Percentiles rank a stretch among this genome's conserved stretches.
Evolutionary conservation across 2,329 filamentous ascomycete species (phyloP).

Genomic region (Trichoderma brevicompactum): DNA sequence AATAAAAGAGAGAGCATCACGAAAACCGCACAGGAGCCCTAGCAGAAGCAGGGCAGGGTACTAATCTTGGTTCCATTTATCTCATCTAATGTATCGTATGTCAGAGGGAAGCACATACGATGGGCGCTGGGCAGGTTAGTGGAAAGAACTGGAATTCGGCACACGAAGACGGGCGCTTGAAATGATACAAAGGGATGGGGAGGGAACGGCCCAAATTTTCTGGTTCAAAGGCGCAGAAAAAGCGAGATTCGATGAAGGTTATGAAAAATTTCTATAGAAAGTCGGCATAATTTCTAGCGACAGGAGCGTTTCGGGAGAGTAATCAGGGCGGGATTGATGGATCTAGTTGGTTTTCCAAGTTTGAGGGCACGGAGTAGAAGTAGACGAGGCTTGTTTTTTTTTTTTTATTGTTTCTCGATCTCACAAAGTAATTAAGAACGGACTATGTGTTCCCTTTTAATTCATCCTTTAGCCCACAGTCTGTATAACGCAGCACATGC

Average conservation of each 20-base stretch:
- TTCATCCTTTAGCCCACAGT: not conserved
- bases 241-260: constrained; percentile 22
- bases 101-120: not conserved
- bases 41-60: constrained; percentile 33
- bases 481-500: no score
- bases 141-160: constrained; percentile 6
- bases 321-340: not conserved
- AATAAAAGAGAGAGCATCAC: constrained; percentile 48
- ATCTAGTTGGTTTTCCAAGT: constrained; percentile 6
- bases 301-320: constrained; percentile 1
- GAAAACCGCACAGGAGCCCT: constrained; percentile 37
- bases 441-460: not conserved
- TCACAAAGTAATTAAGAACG: not conserved
- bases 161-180: constrained; percentile 8
- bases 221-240: constrained; percentile 20
- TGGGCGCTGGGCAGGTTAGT: constrained; percentile 3
- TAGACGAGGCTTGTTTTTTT: constrained; percentile 9
- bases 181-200: constrained; percentile 3
- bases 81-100: constrained; percentile 13
- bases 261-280: constrained; percentile 16
- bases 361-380: constrained; percentile 11
- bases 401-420: not conserved
- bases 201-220: not conserved
- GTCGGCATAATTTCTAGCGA: constrained; percentile 13
- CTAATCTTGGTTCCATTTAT: constrained; percentile 9